phyloP scores from a whole-genome alignment of 305 asterid genomes.

The Fraxinus sp. region DNA sequence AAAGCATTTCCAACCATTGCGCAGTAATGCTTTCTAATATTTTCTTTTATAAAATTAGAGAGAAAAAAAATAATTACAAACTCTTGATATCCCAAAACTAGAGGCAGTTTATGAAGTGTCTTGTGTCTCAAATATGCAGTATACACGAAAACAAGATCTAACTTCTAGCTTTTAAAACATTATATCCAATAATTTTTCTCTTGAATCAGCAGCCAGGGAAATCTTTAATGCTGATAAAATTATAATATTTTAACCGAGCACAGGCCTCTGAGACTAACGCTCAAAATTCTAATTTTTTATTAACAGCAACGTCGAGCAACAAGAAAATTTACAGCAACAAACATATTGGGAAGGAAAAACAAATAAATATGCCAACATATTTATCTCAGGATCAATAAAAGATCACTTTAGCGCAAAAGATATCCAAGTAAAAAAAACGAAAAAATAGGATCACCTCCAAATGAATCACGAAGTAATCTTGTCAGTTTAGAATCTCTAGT shows the following conservation, averaged over 20 bases:
- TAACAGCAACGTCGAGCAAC: background rate
- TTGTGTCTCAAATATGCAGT: background rate
- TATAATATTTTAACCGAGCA: background rate
- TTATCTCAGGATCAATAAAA: background rate
- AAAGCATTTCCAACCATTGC: background rate
- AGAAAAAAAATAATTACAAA: background rate
- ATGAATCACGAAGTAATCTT: slow-evolving; percentile 91
- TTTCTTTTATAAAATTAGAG: background rate
- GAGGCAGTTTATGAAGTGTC: background rate
- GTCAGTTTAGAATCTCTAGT: slow-evolving; percentile 92
- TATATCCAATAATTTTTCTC: background rate
- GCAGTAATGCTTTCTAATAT: background rate
- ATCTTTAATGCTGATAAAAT: background rate
- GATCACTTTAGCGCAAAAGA: background rate
- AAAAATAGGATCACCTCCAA: slow-evolving; percentile 63
- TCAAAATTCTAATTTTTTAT: background rate
- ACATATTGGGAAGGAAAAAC: background rate
- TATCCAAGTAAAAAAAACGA: slow-evolving; percentile 5
- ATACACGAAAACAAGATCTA: background rate
- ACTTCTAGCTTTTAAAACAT: background rate
- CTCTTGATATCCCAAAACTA: background rate
- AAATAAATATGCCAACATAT: background rate
- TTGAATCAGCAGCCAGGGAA: background rate
- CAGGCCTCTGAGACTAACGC: background rate
- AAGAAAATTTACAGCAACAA: background rate